Base-by-base conservation (phyloP, 345 rosid genomes). In the Salix dunnii region DNA sequence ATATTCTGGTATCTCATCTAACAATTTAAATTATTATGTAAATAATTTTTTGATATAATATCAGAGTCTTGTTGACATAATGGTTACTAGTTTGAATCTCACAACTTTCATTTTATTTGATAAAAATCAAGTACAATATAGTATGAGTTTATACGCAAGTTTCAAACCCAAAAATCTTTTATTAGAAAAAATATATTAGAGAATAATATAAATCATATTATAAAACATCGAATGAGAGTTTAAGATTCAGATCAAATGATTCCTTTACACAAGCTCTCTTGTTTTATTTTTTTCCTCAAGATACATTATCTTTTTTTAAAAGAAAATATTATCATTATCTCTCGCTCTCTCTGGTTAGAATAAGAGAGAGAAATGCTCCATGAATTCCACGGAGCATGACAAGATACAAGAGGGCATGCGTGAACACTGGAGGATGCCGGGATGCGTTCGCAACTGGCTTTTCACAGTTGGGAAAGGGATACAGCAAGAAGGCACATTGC, bases 181-280 rank as follows among this genome's bases (percentile, higher is more conserved):
- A 35, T 0, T 35, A 5, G 7, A 35, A 5, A 5, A 0, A 35
- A 0, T 35, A 0, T 35, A 0, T 35, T 35, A 1, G 5, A 5
- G 0, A 35, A 35, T 35, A 5, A 35, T 35, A 35, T 35, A 35
- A 35, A 35, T 35, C 0, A 35, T 35, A 35, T 5, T n/a, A n/a
- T n/a, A n/a, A n/a, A n/a, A n/a, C n/a, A n/a, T n/a, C n/a, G n/a
- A n/a, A n/a, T n/a, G n/a, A n/a, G n/a, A n/a, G n/a, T n/a, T n/a
- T n/a, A n/a, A n/a, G n/a, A n/a, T n/a, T n/a, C 7, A 5, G 6
- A 35, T 35, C 5, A 35, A 5, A 4, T 35, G 7, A 0, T 35
- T 35, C 5, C 5, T 5, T 35, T 1, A 35, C 36, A 35, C 5
- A 35, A 35, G 36, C 1, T 10, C 11, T 8, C 20, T 20, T 2